Conservation (phyloP, 1,139 yeast genomes). For the Keqinozyma sinolaborantium region DNA sequence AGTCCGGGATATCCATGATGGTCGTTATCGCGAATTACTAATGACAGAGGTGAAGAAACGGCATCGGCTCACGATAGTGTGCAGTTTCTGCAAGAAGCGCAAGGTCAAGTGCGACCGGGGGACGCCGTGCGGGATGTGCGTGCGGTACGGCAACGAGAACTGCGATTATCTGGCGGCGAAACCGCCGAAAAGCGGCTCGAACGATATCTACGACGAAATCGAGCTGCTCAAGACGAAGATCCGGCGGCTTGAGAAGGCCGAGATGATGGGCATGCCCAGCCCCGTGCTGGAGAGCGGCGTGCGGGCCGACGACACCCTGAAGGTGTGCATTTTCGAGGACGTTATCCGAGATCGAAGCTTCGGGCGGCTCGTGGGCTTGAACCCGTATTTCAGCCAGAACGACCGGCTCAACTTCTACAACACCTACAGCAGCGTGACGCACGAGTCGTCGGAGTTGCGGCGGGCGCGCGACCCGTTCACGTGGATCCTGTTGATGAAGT, state of each 20-base stretch:
- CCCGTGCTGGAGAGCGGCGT: too few species aligned
- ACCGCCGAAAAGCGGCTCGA: conserved; percentile 6
- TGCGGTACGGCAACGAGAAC: conserved; percentile 26
- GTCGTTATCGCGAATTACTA: not conserved
- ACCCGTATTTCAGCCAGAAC: conserved; percentile 13
- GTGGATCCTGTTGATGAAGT: conserved; percentile 28
- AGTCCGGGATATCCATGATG: conserved; percentile 11
- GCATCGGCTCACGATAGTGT: conserved; percentile 29
- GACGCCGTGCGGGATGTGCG: conserved; percentile 39
- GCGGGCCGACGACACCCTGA: too few species aligned
- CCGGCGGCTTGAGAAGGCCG: conserved; percentile 3
- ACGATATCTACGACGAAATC: conserved; percentile 7
- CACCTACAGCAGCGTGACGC: not conserved
- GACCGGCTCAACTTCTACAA: conserved; percentile 32
- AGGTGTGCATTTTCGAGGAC: not conserved
- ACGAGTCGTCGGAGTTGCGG: conserved; percentile 6
- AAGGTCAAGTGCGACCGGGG: conserved; percentile 41
- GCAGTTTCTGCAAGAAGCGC: conserved; percentile 36
- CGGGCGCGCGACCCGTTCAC: conserved; percentile 31
- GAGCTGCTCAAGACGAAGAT: conserved; percentile 5
- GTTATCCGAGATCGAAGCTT: conserved; percentile 1
- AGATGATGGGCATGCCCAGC: conserved; percentile 1
- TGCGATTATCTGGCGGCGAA: conserved; percentile 18
- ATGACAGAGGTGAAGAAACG: conserved; percentile 16
- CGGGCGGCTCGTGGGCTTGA: conserved; percentile 4